These are phyloP conservation scores for Trapa bicornis DNA, from an alignment of 345 rosid genomes.

Conservation along the genomic window DNA sequence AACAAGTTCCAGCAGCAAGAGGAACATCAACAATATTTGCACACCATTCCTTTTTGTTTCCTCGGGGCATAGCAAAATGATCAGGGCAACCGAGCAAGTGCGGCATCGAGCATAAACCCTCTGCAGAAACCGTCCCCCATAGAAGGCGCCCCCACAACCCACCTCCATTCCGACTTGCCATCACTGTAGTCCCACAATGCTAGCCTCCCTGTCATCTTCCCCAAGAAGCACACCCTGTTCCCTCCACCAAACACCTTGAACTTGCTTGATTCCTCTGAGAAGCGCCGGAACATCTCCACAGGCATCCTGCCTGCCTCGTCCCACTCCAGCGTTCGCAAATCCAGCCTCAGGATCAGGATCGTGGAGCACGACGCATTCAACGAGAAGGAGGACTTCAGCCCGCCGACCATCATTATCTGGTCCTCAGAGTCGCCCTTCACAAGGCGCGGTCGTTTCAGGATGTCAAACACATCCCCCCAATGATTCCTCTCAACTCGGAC, in stretches of 20 bases:
- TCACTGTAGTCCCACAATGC: slow-evolving; percentile 61
- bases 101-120: slow-evolving; percentile 63
- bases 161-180: slow-evolving; percentile 45
- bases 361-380: slow-evolving; percentile 74
- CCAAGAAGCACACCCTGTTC: slow-evolving; percentile 66
- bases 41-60: too few species aligned
- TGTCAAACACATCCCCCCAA: slow-evolving; percentile 80
- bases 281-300: slow-evolving; percentile 52
- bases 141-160: slow-evolving; percentile 70
- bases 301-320: slow-evolving; percentile 94
- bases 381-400: slow-evolving; percentile 57
- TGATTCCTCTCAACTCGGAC: slow-evolving; percentile 60
- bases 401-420: slow-evolving; percentile 65
- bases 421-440: slow-evolving; percentile 38
- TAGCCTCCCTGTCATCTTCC: slow-evolving; percentile 54
- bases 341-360: slow-evolving; percentile 59
- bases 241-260: slow-evolving; percentile 89
- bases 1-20: too few species aligned
- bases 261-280: slow-evolving; percentile 67
- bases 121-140: slow-evolving; percentile 55
- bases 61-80: background rate
- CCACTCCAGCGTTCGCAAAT: slow-evolving; percentile 74
- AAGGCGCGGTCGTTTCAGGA: slow-evolving; percentile 72
- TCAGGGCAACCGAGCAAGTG: slow-evolving; percentile 45
- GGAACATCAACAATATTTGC: too few species aligned